phyloP scores from a whole-genome alignment of 306 rosid genomes.

The Oxytropis ochrocephala region DNA sequence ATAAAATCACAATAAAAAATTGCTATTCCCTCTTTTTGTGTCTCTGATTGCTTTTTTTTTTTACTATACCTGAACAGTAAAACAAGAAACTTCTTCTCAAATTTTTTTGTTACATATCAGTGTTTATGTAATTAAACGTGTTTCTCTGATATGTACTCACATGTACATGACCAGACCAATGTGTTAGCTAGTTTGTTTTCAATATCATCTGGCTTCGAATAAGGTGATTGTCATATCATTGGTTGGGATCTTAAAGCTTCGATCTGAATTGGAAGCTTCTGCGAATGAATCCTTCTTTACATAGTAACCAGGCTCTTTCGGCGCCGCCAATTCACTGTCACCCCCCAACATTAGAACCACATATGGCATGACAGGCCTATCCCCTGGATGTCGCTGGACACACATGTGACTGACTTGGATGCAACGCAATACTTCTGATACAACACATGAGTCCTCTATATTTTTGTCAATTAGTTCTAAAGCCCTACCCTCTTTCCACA shows the following conservation, averaged over 20 bases:
- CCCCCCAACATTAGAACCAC: conserved; percentile 40
- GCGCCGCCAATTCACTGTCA: conserved; percentile 29
- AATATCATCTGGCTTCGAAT: neutral
- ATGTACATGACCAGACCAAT: no score
- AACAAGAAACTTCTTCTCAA: neutral
- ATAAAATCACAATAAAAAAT: neutral
- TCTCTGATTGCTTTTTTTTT: neutral
- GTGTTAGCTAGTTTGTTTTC: neutral
- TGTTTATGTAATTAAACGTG: neutral
- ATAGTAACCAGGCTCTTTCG: conserved; percentile 48
- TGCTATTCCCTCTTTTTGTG: neutral
- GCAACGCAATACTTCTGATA: conserved; percentile 32
- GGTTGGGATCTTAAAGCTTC: conserved; percentile 19
- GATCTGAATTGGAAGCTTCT: neutral
- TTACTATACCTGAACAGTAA: neutral
- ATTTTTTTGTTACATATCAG: neutral
- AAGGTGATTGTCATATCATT: conserved; percentile 1
- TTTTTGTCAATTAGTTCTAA: conserved; percentile 34
- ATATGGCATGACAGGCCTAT: conserved; percentile 28
- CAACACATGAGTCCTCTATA: conserved; percentile 8
- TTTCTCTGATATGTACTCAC: neutral
- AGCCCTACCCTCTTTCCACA: conserved; percentile 38
- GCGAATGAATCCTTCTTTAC: neutral
- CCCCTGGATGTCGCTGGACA: conserved; percentile 35
- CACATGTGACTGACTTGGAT: conserved; percentile 49